Percentiles rank a stretch among this genome's conserved stretches.
phyloP scores from a whole-genome alignment of 305 asterid genomes.

The Solanum aculeatissimum region DNA sequence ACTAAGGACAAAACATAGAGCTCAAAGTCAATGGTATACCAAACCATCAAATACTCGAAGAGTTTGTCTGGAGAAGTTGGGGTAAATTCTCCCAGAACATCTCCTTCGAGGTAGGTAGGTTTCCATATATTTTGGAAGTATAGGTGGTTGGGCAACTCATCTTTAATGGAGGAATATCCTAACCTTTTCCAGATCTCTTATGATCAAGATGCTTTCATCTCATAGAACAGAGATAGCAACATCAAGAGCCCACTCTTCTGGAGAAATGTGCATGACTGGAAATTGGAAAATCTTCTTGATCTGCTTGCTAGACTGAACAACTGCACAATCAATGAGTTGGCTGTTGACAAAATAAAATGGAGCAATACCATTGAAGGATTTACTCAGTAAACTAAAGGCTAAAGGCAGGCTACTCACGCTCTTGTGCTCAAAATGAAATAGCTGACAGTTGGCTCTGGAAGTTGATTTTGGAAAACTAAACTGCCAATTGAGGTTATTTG shows the following conservation, averaged over 20 bases:
- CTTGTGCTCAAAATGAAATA: background rate
- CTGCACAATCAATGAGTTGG: background rate
- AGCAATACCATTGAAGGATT: background rate
- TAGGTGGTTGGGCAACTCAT: background rate
- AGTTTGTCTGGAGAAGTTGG: background rate
- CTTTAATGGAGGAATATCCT: background rate
- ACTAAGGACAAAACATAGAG: background rate
- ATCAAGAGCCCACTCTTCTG: background rate
- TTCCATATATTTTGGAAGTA: background rate
- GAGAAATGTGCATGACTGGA: background rate
- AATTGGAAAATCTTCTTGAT: background rate
- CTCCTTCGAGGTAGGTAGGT: background rate
- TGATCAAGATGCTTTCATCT: background rate
- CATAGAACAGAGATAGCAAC: background rate
- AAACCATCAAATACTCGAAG: background rate
- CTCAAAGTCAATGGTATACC: background rate
- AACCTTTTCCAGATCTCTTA: background rate
- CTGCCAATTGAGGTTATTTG: background rate
- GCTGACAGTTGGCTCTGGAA: background rate
- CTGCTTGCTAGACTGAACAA: background rate
- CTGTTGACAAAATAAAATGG: background rate
- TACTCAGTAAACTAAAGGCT: background rate
- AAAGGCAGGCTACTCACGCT: background rate
- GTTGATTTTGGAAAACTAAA: background rate
- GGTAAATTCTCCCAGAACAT: background rate